phyloP scores from a whole-genome alignment of 805 yeast genomes.

The Sugiyamaella marilandica region DNA sequence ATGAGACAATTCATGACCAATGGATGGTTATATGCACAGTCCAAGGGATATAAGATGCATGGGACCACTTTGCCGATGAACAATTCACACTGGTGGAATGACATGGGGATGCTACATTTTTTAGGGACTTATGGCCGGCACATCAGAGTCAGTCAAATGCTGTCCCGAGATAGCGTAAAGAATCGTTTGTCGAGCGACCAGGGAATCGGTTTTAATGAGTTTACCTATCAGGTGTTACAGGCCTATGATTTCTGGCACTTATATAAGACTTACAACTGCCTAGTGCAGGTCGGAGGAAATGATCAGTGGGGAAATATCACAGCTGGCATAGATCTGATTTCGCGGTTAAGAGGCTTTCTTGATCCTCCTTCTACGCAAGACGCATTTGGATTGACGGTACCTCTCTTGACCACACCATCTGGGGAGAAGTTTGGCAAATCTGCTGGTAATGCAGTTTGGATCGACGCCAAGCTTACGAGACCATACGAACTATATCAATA shows the following conservation, averaged over 20 bases:
- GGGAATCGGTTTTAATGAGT: constrained; percentile 92
- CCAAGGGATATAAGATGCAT: constrained; percentile 34
- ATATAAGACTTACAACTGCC: constrained; percentile 52
- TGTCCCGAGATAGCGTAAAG: constrained; percentile 82
- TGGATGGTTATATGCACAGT: constrained; percentile 60
- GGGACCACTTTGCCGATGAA: constrained; percentile 48
- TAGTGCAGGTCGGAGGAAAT: constrained; percentile 85
- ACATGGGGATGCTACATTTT: constrained; percentile 70
- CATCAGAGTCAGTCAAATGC: constrained; percentile 80
- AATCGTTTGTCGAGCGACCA: constrained; percentile 60
- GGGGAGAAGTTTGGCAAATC: constrained; percentile 97
- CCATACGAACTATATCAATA: constrained; percentile 83
- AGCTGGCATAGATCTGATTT: constrained; percentile 86
- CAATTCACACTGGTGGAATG: constrained; percentile 83
- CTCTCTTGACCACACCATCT: constrained; percentile 76
- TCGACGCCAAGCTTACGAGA: constrained; percentile 67
- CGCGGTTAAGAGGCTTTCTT: constrained; percentile 42
- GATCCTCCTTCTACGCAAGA: constrained; percentile 10
- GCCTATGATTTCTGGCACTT: constrained; percentile 91
- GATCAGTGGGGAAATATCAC: constrained; percentile 99
- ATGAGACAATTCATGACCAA: constrained; percentile 52
- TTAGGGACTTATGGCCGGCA: constrained; percentile 69
- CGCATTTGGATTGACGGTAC: constrained; percentile 78
- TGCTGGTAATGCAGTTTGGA: constrained; percentile 93
- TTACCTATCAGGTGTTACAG: constrained; percentile 86